Conservation (phyloP, 2,329 filamentous ascomycete species). For the Colletotrichum sp. region DNA sequence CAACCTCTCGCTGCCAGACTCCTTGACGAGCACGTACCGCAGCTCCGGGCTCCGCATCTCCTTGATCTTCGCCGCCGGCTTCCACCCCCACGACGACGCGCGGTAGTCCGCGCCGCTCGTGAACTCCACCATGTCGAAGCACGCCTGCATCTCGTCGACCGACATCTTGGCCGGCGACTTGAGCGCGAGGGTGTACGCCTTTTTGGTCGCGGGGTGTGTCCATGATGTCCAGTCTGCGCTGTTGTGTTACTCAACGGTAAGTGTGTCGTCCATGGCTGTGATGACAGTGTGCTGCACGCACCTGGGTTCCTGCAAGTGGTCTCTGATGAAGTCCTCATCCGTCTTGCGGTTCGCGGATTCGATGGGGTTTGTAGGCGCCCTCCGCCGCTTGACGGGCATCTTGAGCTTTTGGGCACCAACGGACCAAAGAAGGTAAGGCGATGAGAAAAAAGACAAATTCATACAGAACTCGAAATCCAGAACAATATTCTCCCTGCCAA, state of each 20-base stretch:
- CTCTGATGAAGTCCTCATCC: slow-evolving; percentile 52
- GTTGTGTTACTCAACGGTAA: not conserved
- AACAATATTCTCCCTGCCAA: not conserved
- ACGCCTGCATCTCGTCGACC: slow-evolving; percentile 53
- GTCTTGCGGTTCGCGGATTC: slow-evolving; percentile 52
- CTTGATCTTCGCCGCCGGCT: slow-evolving; percentile 59
- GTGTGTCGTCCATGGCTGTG: not conserved
- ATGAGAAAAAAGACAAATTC: not conserved
- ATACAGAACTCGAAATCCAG: not conserved
- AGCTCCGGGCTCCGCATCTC: slow-evolving; percentile 75
- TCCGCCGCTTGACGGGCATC: slow-evolving; percentile 22
- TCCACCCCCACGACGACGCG: slow-evolving; percentile 67
- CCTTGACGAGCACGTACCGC: slow-evolving; percentile 69
- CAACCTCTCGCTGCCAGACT: slow-evolving; percentile 33
- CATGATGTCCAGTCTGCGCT: slow-evolving; percentile 44
- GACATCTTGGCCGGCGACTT: slow-evolving; percentile 41
- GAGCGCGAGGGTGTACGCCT: slow-evolving; percentile 50
- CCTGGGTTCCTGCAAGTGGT: slow-evolving; percentile 51
- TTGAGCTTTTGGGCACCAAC: not conserved
- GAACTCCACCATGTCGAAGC: slow-evolving; percentile 62
- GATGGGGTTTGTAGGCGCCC: slow-evolving; percentile 39
- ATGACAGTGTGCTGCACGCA: slow-evolving; percentile 26
- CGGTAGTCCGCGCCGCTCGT: slow-evolving; percentile 72
- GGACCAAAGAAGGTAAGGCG: not conserved
- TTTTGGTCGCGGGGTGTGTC: slow-evolving; percentile 53